Evolutionary conservation across 2,329 filamentous ascomycete genomes (phyloP), one percentile per base, ranked within the genome.

Genomic region (Fusarium guadeloupense): DNA sequence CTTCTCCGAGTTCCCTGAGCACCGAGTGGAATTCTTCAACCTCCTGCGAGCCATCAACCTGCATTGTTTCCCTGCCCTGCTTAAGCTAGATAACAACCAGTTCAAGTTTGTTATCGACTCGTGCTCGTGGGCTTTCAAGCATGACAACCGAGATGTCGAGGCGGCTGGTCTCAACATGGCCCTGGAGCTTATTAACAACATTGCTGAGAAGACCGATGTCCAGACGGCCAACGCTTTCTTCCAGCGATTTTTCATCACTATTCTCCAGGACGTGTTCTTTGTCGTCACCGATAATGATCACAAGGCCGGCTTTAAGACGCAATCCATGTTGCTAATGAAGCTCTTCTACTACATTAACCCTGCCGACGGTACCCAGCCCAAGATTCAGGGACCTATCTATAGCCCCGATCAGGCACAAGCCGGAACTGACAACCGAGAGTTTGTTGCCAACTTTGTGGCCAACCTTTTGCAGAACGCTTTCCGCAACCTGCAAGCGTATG

Each of bases 111-210:
- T 99, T 70, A 98, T 99, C 67, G 95, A 99, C 76, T 96, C 94
- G 30, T 99, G 96, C 83, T 93, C 98, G 84, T 99, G 95, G 96
- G 95, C 96, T n/a, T 97, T 94, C 82, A 99, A 99, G 82, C 95
- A 99, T 77, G 95, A 99, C 80, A 99, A 99, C 79, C 91, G 95
- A 58, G 93, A 97, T 73, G 95, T 99, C 25, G 95, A 99, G 78
- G 92, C 91, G 67, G 96, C 95, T 33, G 95, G 95, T 58, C 86
- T 99, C 59, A 95, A 93, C 77, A 99, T 99, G 95, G 98, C 94
- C 76, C 87, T 97, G 67, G 95, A 99, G 79, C 83, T 99, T 64
- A 93, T 99, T 74, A 94, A 91, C 78, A 99, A 99, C 78, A 97
- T 99, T 81, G 92, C 94, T 9, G 94, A 97, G 70, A 89, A 97